Evolutionary conservation across 2,329 filamentous ascomycete genomes (phyloP), one percentile per base, ranked within the genome.

Genomic region (Pestalotiopsis sp.): DNA sequence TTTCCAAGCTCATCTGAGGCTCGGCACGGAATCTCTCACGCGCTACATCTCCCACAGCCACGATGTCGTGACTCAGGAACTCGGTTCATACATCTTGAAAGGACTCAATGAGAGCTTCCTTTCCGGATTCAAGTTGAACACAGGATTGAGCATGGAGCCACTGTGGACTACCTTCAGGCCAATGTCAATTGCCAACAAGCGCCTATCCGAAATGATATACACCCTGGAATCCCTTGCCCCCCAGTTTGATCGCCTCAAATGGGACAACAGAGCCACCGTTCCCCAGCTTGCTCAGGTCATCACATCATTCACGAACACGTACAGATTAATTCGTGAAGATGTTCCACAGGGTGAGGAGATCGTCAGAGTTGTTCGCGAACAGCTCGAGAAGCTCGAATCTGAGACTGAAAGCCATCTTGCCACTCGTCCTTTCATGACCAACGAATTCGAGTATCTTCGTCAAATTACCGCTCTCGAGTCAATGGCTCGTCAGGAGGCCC

Each of bases 91-190:
- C 11, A 75, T 88, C 45, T 73, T 83, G 1, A 74, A 79, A 0
- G 82, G 79, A 5, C 75, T 91, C 2, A 80, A 85, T 58, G 81
- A 81, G 52, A 85, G 85, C 64, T 95, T 97, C 75, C 85, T 88
- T 27, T 86, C 88, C 17, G 90, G 89, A 2, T 95, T 94, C 81
- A 89, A 90, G 67, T 82, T 97, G 14, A 90, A 85, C 0, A 94
- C 92, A 2, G 94, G 94, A 0, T 82, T 94, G 13, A 91, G 89
- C 72, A 96, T 97, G 92, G 92, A 96, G 76, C 78, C 82, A 9
- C 84, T 97, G 4, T 97, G 95, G 95, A 87, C 88, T 57, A 75
- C 83, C 1, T 88, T 97, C 75, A 88, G 92, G 66, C 93, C 94
- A 0, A 78, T 82, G 12, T 85, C 89, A 4, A 83, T 90, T 25